Percentiles rank a stretch among this genome's conserved stretches.
Conservation (phyloP, 768 basidiomycete species). For the Pulveroboletus sp. region DNA sequence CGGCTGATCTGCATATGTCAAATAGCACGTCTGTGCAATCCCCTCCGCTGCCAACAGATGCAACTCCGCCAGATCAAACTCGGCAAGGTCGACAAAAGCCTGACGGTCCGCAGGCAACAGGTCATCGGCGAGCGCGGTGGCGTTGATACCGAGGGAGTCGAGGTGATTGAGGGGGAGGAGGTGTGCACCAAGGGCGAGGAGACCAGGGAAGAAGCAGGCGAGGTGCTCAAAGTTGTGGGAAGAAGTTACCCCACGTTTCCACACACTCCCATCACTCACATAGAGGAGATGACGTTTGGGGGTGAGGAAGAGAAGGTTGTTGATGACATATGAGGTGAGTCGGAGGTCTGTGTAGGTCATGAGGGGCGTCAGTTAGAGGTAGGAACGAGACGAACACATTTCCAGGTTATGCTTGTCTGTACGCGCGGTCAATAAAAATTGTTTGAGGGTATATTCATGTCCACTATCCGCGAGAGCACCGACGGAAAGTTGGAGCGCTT, state of each 20-base stretch:
- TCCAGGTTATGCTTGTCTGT: slow-evolving; percentile 56
- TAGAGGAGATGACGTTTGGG: slow-evolving; percentile 38
- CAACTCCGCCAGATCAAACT: slow-evolving; percentile 50
- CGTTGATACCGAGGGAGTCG: slow-evolving; percentile 42
- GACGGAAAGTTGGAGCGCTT: slow-evolving; percentile 44
- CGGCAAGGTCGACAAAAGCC: slow-evolving; percentile 36
- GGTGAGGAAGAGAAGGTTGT: slow-evolving; percentile 37
- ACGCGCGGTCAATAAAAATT: slow-evolving; percentile 60
- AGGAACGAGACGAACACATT: slow-evolving; percentile 49
- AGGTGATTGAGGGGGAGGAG: slow-evolving; percentile 55
- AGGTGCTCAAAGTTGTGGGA: slow-evolving; percentile 62
- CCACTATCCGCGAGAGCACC: slow-evolving; percentile 66
- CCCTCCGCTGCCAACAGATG: slow-evolving; percentile 76
- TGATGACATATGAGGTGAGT: slow-evolving; percentile 55
- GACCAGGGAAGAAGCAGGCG: slow-evolving; percentile 73
- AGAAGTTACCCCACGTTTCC: slow-evolving; percentile 27
- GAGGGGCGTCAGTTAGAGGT: neutral
- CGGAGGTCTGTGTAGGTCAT: slow-evolving; percentile 44
- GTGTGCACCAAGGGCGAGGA: slow-evolving; percentile 67
- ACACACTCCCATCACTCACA: slow-evolving; percentile 46
- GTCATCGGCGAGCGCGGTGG: slow-evolving; percentile 30
- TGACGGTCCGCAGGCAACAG: slow-evolving; percentile 15
- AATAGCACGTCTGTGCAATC: slow-evolving; percentile 67
- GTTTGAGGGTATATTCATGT: slow-evolving; percentile 74
- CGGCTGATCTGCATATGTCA: slow-evolving; percentile 66